phyloP scores from a whole-genome alignment of 495 filamentous ascomycete species.

The Penicillium paxilli region DNA sequence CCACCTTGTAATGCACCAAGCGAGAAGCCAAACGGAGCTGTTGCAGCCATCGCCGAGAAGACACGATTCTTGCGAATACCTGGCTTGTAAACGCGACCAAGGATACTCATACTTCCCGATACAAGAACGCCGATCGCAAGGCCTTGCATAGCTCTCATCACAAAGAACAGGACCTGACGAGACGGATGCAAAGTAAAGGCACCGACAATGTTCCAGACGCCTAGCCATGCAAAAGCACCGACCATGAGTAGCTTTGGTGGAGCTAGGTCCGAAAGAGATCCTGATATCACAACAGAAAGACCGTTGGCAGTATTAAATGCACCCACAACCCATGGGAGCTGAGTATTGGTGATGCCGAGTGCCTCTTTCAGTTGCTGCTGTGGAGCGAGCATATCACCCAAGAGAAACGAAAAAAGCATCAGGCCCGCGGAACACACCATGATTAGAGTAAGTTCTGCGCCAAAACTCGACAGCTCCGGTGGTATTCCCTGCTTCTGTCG shows the following conservation, averaged over 20 bases:
- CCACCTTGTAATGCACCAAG: constrained; percentile 29
- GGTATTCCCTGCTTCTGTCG: constrained; percentile 24
- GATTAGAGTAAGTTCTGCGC: constrained; percentile 39
- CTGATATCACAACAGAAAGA: constrained; percentile 44
- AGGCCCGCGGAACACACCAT: constrained; percentile 44
- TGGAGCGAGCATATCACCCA: constrained; percentile 40
- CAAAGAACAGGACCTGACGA: constrained; percentile 26
- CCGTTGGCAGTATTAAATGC: constrained; percentile 43
- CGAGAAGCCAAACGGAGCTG: constrained; percentile 26
- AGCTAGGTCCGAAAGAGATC: constrained; percentile 42
- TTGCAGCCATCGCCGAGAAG: constrained; percentile 30
- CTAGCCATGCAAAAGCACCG: constrained; percentile 41
- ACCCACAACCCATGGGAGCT: constrained; percentile 44
- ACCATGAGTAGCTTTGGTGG: constrained; percentile 43
- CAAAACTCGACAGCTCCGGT: constrained; percentile 20
- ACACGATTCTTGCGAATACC: constrained; percentile 31
- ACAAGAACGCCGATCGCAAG: constrained; percentile 28
- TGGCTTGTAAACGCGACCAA: constrained; percentile 31
- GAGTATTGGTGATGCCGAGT: constrained; percentile 34
- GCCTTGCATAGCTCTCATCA: constrained; percentile 31
- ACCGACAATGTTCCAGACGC: constrained; percentile 41
- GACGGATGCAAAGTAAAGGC: constrained; percentile 37
- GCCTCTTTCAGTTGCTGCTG: constrained; percentile 36
- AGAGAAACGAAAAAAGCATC: constrained; percentile 43
- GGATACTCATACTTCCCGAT: constrained; percentile 30